These are phyloP conservation scores for Achlya hypogyna DNA, from an alignment of 352 stramenopile species.

Conservation along the genomic window DNA sequence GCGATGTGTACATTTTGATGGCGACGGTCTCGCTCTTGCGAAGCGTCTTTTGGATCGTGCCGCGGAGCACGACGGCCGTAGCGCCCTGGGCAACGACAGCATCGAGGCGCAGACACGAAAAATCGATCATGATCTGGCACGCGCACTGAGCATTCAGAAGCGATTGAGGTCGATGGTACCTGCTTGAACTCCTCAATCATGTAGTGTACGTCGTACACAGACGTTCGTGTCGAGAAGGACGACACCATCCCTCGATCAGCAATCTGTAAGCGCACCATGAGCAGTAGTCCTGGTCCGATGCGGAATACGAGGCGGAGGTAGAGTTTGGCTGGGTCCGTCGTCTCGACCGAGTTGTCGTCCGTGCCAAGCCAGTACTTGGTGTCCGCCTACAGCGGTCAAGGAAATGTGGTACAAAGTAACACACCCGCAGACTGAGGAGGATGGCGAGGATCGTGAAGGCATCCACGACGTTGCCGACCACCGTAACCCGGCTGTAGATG, in stretches of 20 bases:
- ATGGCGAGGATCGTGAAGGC: conserved; percentile 58
- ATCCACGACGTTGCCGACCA: conserved; percentile 41
- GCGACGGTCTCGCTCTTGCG: conserved; percentile 30
- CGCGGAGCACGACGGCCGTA: conserved; percentile 78
- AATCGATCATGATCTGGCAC: conserved; percentile 76
- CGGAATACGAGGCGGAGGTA: conserved; percentile 16
- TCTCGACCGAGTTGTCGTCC: background rate
- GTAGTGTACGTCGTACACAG: conserved; percentile 79
- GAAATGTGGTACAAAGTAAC: background rate
- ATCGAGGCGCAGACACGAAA: conserved; percentile 56
- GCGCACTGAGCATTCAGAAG: conserved; percentile 4
- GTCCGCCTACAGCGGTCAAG: conserved; percentile 29
- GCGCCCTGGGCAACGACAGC: conserved; percentile 71
- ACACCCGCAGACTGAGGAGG: conserved; percentile 49
- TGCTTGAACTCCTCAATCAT: conserved; percentile 68
- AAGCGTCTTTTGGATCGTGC: conserved; percentile 34
- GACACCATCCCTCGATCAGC: conserved; percentile 80
- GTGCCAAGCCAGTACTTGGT: conserved; percentile 80
- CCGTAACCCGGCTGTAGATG: background rate
- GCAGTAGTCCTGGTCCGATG: background rate
- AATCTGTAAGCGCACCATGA: conserved; percentile 41
- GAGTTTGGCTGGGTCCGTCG: conserved; percentile 13
- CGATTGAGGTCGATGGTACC: background rate
- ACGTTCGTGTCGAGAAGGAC: conserved; percentile 81
- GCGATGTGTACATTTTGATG: conserved; percentile 80